Percentiles rank a stretch among this genome's conserved stretches.
These are phyloP conservation scores for Aquilaria yunnanensis DNA, from an alignment of 345 rosid species.

Conservation along the genomic window DNA sequence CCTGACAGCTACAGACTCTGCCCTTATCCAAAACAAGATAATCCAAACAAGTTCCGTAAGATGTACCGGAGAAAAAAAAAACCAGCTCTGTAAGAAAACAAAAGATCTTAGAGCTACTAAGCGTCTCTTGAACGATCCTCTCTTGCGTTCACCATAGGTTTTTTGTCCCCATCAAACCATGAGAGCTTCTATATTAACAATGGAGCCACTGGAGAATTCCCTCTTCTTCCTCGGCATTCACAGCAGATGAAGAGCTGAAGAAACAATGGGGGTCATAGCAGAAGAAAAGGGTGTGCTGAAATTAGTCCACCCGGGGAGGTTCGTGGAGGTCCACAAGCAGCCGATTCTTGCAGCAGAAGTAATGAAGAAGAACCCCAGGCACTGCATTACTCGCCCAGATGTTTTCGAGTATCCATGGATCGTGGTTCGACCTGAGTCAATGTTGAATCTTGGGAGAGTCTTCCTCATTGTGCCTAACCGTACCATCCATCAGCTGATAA, in stretches of 20 bases:
- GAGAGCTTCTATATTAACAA: constrained; percentile 11
- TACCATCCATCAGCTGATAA: constrained; percentile 28
- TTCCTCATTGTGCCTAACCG: constrained; percentile 37
- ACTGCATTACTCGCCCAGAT: constrained; percentile 38
- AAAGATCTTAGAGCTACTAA: constrained; percentile 2
- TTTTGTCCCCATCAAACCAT: background rate
- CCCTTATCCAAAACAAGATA: too few species aligned
- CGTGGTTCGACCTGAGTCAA: constrained; percentile 37
- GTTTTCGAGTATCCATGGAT: constrained; percentile 45
- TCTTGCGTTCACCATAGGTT: constrained; percentile 3
- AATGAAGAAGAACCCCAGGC: constrained; percentile 40
- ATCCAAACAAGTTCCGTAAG: too few species aligned
- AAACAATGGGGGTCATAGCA: constrained; percentile 7
- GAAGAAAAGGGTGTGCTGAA: constrained; percentile 23
- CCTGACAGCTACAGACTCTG: too few species aligned
- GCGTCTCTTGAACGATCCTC: constrained; percentile 11
- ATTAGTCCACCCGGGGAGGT: constrained; percentile 35
- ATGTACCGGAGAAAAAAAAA: background rate
- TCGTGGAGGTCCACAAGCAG: constrained; percentile 24
- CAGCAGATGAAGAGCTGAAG: background rate
- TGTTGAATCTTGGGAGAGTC: constrained; percentile 29
- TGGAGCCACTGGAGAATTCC: background rate
- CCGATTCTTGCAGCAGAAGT: constrained; percentile 37
- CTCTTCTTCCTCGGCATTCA: constrained; percentile 4
- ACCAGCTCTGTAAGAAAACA: background rate